A percentile compares a stretch with the other conserved stretches of the same genome.
phyloP scores from a whole-genome alignment of 1,139 yeast genomes.

The Candida albicans region DNA sequence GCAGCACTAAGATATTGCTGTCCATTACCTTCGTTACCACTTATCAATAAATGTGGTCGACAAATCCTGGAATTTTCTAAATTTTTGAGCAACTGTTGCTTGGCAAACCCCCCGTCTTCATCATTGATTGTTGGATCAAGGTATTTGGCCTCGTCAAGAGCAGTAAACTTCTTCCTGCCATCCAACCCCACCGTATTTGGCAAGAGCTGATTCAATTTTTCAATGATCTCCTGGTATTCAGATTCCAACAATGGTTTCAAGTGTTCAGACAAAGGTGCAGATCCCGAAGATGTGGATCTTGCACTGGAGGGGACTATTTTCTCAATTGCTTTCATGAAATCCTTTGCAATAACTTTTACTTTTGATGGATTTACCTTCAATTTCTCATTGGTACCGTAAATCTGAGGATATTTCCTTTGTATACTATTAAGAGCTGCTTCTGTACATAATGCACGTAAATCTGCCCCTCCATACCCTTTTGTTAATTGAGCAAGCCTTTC shows the following conservation, averaged over 20 bases:
- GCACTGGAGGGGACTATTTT: constrained; percentile 92
- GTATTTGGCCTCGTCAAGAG: constrained; percentile 70
- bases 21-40: constrained; percentile 83
- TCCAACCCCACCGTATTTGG: constrained; percentile 50
- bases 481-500: constrained; percentile 75
- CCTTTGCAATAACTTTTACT: constrained; percentile 78
- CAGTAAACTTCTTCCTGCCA: constrained; percentile 47
- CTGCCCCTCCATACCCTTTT: constrained; percentile 99
- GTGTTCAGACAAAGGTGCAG: constrained; percentile 78
- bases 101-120: constrained; percentile 66
- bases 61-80: constrained; percentile 69
- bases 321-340: constrained; percentile 83
- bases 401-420: constrained; percentile 91
- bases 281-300: constrained; percentile 71
- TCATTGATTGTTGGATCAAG: constrained; percentile 58
- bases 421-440: constrained; percentile 93
- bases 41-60: constrained; percentile 75
- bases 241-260: constrained; percentile 60
- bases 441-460: constrained; percentile 87
- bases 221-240: constrained; percentile 48
- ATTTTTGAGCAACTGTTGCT: constrained; percentile 60
- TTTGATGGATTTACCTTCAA: constrained; percentile 68
- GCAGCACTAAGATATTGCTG: constrained; percentile 88
- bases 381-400: constrained; percentile 75
- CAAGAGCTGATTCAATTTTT: constrained; percentile 55